Percentiles rank a stretch among this genome's conserved stretches.
These are phyloP conservation scores for Septoria petroselini DNA, from an alignment of 2,329 filamentous ascomycete genomes.

Conservation along the genomic window DNA sequence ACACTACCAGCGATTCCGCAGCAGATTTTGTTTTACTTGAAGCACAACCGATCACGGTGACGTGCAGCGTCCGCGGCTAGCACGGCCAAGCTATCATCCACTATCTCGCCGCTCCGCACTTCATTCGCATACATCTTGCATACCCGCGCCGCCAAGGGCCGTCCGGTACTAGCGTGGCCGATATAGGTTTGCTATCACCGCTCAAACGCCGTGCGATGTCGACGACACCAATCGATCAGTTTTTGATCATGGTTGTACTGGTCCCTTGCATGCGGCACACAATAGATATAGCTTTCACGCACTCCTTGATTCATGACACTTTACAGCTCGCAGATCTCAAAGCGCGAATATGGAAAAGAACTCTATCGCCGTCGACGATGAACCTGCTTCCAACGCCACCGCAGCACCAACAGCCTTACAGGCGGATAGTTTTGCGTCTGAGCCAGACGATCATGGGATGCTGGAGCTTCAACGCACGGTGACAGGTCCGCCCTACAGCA, in stretches of 20 bases:
- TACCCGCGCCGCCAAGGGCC: conserved; percentile 9
- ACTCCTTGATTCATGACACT: not conserved
- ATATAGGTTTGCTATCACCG: conserved; percentile 15
- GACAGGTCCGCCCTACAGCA: conserved; percentile 30
- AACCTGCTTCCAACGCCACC: not conserved
- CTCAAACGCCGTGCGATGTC: conserved; percentile 10
- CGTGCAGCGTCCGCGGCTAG: not conserved
- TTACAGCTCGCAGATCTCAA: not conserved
- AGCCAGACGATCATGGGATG: not conserved
- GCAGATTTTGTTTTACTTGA: too few relatives aligned
- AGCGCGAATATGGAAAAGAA: conserved; percentile 4
- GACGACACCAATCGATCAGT: conserved; percentile 1
- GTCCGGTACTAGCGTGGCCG: conserved; percentile 11
- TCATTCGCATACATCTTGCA: conserved; percentile 11
- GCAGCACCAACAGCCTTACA: not conserved
- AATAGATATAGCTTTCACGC: not conserved
- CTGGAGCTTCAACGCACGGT: conserved; percentile 19
- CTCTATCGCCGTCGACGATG: not conserved
- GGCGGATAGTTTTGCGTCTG: not conserved
- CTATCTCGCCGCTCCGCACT: conserved; percentile 11
- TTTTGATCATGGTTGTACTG: not conserved
- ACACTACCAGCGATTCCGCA: too few relatives aligned
- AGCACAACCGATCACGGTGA: too few relatives aligned
- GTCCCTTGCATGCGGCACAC: not conserved
- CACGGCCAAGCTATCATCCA: not conserved